phyloP scores from a whole-genome alignment of 2,329 filamentous ascomycete genomes.

The Polytolypa hystricis region DNA sequence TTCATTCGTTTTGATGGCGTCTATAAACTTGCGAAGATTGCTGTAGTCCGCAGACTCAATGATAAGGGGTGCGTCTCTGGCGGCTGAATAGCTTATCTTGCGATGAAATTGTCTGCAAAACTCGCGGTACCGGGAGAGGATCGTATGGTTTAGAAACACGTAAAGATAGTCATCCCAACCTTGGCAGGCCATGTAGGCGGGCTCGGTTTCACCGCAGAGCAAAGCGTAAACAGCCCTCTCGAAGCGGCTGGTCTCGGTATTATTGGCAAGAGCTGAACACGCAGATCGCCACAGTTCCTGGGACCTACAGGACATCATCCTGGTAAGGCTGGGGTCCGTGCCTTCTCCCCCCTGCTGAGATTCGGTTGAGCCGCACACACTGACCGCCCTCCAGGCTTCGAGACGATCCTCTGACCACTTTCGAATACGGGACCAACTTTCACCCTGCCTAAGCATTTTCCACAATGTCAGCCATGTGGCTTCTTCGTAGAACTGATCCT shows the following conservation, averaged over 20 bases:
- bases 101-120: conserved; percentile 42
- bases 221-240: conserved; percentile 86
- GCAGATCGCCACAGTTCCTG: conserved; percentile 29
- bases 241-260: conserved; percentile 60
- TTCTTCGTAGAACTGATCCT: conserved; percentile 80
- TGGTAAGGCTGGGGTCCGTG: conserved; percentile 26
- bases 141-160: conserved; percentile 73
- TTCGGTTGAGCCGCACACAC: conserved; percentile 53
- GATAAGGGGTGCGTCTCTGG: conserved; percentile 42
- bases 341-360: conserved; percentile 19
- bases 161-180: conserved; percentile 83
- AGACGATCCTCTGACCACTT: conserved; percentile 80
- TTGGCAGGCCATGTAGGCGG: conserved; percentile 64
- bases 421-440: conserved; percentile 58
- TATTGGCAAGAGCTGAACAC: conserved; percentile 40
- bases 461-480: conserved; percentile 92
- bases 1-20: conserved; percentile 25
- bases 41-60: conserved; percentile 42
- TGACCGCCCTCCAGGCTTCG: conserved; percentile 80
- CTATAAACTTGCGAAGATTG: conserved; percentile 28
- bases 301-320: conserved; percentile 31
- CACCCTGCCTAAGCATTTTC: conserved; percentile 81
- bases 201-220: conserved; percentile 71
- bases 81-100: conserved; percentile 42
- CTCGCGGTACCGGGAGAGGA: conserved; percentile 67